These are phyloP conservation scores for Yamadazyma laniorum DNA, from an alignment of 805 yeast species.

Conservation along the genomic window DNA sequence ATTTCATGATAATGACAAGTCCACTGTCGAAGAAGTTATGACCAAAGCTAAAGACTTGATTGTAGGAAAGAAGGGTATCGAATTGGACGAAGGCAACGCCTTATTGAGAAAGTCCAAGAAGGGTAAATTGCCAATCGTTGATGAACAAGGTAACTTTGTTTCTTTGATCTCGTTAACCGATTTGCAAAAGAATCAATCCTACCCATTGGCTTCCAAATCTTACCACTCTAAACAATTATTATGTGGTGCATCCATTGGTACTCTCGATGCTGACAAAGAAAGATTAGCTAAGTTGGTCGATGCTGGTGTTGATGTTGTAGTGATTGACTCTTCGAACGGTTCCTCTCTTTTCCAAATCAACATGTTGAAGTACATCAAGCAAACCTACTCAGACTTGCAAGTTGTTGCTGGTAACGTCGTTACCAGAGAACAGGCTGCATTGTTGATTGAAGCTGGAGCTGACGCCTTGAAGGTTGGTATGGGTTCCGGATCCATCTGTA, in stretches of 20 bases:
- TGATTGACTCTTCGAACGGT: slow-evolving; percentile 96
- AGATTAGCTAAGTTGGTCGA: slow-evolving; percentile 83
- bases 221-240: slow-evolving; percentile 89
- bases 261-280: slow-evolving; percentile 81
- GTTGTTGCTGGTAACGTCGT: slow-evolving; percentile 98
- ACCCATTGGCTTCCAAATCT: slow-evolving; percentile 93
- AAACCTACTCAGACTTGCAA: slow-evolving; percentile 72
- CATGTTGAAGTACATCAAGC: slow-evolving; percentile 90
- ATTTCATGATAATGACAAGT: slow-evolving; percentile 73
- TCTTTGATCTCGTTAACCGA: slow-evolving; percentile 93
- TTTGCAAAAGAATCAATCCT: slow-evolving; percentile 90
- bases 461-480: slow-evolving; percentile 98
- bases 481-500: slow-evolving; percentile 99
- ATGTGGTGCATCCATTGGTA: slow-evolving; percentile 99
- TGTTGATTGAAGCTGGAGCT: slow-evolving; percentile 90
- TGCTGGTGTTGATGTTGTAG: slow-evolving; percentile 96
- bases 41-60: slow-evolving; percentile 83
- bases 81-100: slow-evolving; percentile 82
- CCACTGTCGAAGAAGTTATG: slow-evolving; percentile 77
- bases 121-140: slow-evolving; percentile 96
- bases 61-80: slow-evolving; percentile 80
- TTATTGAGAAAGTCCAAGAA: slow-evolving; percentile 89
- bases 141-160: slow-evolving; percentile 68
- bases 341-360: slow-evolving; percentile 92
- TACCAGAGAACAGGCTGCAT: slow-evolving; percentile 98